Conservation (phyloP, 2,329 filamentous ascomycete species). For the Calonectria honghensis region DNA sequence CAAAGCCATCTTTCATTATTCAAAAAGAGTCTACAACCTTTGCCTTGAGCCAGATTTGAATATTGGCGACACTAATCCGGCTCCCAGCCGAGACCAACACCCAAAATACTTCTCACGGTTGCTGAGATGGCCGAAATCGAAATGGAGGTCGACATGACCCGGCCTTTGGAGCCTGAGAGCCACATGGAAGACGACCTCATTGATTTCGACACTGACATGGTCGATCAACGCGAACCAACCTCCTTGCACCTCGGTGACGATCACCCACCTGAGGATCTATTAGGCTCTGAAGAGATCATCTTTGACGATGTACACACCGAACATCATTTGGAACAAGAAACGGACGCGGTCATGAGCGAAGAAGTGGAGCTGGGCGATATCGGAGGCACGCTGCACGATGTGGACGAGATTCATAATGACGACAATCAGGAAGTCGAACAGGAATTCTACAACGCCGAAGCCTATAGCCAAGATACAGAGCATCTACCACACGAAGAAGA, state of each 20-base stretch:
- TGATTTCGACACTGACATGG: constrained; percentile 62
- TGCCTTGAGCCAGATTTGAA: not conserved
- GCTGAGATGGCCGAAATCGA: constrained; percentile 56
- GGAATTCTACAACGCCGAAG: constrained; percentile 40
- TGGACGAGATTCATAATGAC: constrained; percentile 36
- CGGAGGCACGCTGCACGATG: constrained; percentile 38
- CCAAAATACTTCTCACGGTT: not conserved
- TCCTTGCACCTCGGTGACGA: constrained; percentile 16
- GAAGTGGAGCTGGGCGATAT: constrained; percentile 46
- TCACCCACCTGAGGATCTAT: constrained; percentile 28
- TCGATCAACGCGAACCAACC: constrained; percentile 48
- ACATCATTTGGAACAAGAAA: constrained; percentile 44
- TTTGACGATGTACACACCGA: constrained; percentile 47
- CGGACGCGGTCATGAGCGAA: constrained; percentile 49
- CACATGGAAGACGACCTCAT: constrained; percentile 61
- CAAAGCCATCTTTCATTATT: not conserved
- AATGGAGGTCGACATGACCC: constrained; percentile 58
- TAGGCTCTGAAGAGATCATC: constrained; percentile 46
- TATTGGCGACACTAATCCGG: constrained; percentile 5
- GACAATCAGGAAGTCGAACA: constrained; percentile 34
- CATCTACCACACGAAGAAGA: constrained; percentile 29
- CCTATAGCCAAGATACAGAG: constrained; percentile 11
- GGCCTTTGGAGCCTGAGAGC: constrained; percentile 50
- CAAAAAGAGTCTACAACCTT: not conserved
- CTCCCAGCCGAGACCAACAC: constrained; percentile 8